These are phyloP conservation scores for Melaleuca alternifolia DNA, from an alignment of 345 rosid genomes.

Conservation along the genomic window DNA sequence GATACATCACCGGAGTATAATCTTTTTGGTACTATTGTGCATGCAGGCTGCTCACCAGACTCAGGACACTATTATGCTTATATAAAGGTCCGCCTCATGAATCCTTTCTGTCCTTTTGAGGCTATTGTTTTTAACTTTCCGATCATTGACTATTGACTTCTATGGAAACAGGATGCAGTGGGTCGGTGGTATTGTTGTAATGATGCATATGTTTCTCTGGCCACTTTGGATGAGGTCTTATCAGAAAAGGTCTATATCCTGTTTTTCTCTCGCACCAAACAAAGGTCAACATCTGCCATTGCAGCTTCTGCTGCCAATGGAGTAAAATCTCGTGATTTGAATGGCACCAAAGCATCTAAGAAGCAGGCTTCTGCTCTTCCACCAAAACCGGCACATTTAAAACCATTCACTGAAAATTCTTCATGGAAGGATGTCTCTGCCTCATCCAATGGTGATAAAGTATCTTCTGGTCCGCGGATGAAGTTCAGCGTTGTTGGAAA, in stretches of 20 bases:
- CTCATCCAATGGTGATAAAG: constrained; percentile 44
- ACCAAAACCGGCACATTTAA: constrained; percentile 19
- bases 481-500: constrained; percentile 55
- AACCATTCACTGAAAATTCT: constrained; percentile 26
- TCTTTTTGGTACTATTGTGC: constrained; percentile 96
- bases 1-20: constrained; percentile 79
- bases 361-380: constrained; percentile 20
- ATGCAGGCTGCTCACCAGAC: constrained; percentile 81
- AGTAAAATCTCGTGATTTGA: constrained; percentile 34
- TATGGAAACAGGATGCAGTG: constrained; percentile 51
- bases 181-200: constrained; percentile 95
- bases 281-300: constrained; percentile 38
- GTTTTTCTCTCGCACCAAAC: constrained; percentile 72
- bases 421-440: constrained; percentile 21
- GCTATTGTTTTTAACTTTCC: not conserved
- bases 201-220: constrained; percentile 62
- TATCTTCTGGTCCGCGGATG: constrained; percentile 31
- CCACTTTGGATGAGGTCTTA: constrained; percentile 78
- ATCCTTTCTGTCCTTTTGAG: not conserved
- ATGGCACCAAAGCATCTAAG: constrained; percentile 43
- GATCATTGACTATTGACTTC: not conserved
- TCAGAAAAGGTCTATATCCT: constrained; percentile 93
- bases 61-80: constrained; percentile 98
- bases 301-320: constrained; percentile 35
- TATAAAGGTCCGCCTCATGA: constrained; percentile 47